Conservation (phyloP, 2,329 filamentous ascomycete genomes). For the Alternaria brassicicola region DNA sequence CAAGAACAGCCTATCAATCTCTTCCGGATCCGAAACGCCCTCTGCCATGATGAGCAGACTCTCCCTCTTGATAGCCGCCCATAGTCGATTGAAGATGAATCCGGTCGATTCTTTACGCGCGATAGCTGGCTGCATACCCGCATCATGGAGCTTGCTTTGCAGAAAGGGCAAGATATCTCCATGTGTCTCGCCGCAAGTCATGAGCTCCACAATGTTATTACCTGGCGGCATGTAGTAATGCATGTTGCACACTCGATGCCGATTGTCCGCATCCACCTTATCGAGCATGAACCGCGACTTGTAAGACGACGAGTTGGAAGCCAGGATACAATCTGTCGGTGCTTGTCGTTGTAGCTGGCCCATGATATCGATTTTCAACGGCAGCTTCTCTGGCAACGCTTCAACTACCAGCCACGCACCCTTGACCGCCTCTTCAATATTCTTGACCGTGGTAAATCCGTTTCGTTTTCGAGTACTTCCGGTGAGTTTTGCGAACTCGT, state of each 20-base stretch:
- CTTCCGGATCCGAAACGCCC: slow-evolving; percentile 56
- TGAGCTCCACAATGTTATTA: slow-evolving; percentile 58
- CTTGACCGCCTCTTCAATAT: slow-evolving; percentile 50
- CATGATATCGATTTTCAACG: slow-evolving; percentile 58
- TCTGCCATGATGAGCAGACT: slow-evolving; percentile 57
- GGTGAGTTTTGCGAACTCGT: slow-evolving; percentile 7
- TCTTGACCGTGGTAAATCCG: slow-evolving; percentile 32
- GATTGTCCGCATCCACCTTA: slow-evolving; percentile 50
- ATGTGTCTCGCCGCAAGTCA: slow-evolving; percentile 58
- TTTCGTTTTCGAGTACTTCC: background rate
- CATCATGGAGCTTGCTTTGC: slow-evolving; percentile 48
- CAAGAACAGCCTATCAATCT: slow-evolving; percentile 58
- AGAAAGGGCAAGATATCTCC: slow-evolving; percentile 55
- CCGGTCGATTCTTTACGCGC: slow-evolving; percentile 59
- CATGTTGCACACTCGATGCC: slow-evolving; percentile 48
- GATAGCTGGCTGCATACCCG: slow-evolving; percentile 51
- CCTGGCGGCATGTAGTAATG: slow-evolving; percentile 59
- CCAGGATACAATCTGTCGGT: slow-evolving; percentile 56
- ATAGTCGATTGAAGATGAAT: slow-evolving; percentile 63
- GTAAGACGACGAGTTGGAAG: slow-evolving; percentile 60
- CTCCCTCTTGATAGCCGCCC: slow-evolving; percentile 64
- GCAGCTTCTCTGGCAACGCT: slow-evolving; percentile 58
- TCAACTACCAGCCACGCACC: slow-evolving; percentile 62
- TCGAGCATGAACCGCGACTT: slow-evolving; percentile 58
- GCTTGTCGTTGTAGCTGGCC: slow-evolving; percentile 54